Evolutionary conservation across 306 rosid species (phyloP).

Genomic region (Dalbergia cultrata): DNA sequence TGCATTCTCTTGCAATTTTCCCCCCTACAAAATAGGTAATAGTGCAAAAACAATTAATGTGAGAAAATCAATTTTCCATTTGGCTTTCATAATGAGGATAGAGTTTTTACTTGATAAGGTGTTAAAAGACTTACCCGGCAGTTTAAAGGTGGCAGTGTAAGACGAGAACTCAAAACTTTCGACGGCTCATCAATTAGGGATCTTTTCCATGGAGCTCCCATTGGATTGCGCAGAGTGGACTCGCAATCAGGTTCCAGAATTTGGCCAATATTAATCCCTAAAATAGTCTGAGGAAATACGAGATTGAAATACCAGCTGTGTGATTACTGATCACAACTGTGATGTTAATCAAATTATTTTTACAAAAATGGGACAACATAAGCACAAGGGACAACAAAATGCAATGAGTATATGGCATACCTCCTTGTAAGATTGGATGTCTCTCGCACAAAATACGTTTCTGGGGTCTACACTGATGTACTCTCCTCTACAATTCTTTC

Average conservation of each 20-base stretch:
- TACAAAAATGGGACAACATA: neutral
- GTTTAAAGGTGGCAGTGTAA: conserved; percentile 31
- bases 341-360: neutral
- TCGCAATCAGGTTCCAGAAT: conserved; percentile 51
- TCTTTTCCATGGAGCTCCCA: conserved; percentile 16
- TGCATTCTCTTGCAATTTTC: no score
- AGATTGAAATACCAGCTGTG: neutral
- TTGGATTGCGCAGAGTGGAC: conserved; percentile 27
- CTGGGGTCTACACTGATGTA: conserved; percentile 24
- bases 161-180: neutral
- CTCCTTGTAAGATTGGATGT: conserved; percentile 10
- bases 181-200: conserved; percentile 18
- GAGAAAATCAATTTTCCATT: no score
- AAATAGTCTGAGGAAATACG: conserved; percentile 44
- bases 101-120: neutral
- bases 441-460: conserved; percentile 46
- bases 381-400: neutral
- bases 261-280: neutral
- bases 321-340: neutral
- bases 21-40: no score
- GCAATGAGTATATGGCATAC: neutral
- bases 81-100: no score
- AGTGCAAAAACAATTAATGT: no score
- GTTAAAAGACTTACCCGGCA: conserved; percentile 49
- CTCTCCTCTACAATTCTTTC: conserved; percentile 57